These are phyloP conservation scores for Trichoderma sp. DNA, from an alignment of 2,329 filamentous ascomycete genomes.

Conservation along the genomic window DNA sequence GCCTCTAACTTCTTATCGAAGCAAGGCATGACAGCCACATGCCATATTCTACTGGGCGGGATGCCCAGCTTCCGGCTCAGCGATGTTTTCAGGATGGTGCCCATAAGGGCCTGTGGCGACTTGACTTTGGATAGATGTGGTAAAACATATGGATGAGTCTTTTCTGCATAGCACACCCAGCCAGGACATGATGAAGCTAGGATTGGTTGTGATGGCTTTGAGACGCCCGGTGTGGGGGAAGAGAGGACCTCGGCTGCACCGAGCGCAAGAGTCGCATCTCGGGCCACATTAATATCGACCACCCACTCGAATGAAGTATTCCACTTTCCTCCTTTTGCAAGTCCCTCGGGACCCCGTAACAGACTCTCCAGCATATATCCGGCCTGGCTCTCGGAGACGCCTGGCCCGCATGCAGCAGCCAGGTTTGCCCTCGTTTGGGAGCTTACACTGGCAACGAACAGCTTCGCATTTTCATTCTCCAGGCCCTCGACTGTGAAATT, in stretches of 20 bases:
- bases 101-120: conserved; percentile 88
- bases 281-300: conserved; percentile 80
- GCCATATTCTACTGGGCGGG: conserved; percentile 80
- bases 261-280: conserved; percentile 79
- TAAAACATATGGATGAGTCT: conserved; percentile 91
- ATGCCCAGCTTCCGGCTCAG: conserved; percentile 72
- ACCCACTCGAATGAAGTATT: conserved; percentile 84
- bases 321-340: conserved; percentile 68
- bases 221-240: conserved; percentile 25
- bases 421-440: conserved; percentile 88
- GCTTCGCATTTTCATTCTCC: conserved; percentile 61
- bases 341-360: conserved; percentile 63
- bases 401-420: conserved; percentile 75
- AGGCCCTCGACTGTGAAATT: conserved; percentile 48
- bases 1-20: conserved; percentile 99
- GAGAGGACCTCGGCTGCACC: conserved; percentile 68
- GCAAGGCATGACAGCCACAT: conserved; percentile 94
- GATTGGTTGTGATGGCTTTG: conserved; percentile 52
- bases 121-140: conserved; percentile 89
- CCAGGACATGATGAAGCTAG: conserved; percentile 91
- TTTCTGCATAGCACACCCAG: conserved; percentile 98
- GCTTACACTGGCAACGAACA: conserved; percentile 90
- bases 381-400: conserved; percentile 68
- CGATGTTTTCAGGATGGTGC: conserved; percentile 84
- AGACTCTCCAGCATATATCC: conserved; percentile 81